Evolutionary conservation across 164 flowering plant genomes (phyloP).

Genomic region (Tinospora cordifolia): DNA sequence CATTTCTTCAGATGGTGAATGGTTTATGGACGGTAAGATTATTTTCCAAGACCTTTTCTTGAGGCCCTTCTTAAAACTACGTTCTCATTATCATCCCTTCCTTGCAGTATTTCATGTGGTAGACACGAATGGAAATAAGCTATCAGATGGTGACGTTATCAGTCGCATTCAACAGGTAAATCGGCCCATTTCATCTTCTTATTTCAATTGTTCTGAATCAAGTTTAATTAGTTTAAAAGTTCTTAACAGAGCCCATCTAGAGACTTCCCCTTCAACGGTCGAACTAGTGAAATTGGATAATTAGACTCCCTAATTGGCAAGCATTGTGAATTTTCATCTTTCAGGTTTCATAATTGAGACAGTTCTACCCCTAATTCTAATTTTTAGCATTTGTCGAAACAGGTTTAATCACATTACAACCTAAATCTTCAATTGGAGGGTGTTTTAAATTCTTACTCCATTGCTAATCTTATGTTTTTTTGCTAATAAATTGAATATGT

Average conservation of each 20-base stretch:
- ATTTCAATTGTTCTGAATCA: slow-evolving; percentile 7
- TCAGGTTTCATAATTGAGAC: no score
- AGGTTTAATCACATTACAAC: not conserved
- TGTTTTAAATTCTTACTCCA: not conserved
- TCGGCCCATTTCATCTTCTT: slow-evolving; percentile 10
- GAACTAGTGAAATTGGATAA: not conserved
- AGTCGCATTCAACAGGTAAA: slow-evolving; percentile 66
- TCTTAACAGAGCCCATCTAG: not conserved
- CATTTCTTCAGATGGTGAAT: slow-evolving; percentile 70
- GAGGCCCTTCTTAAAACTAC: not conserved
- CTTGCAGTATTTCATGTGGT: slow-evolving; percentile 76
- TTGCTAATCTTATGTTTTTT: not conserved
- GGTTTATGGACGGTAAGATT: slow-evolving; percentile 79
- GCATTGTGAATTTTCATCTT: no score
- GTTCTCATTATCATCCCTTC: not conserved
- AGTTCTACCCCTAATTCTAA: no score
- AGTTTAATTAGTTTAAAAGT: not conserved
- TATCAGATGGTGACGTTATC: slow-evolving; percentile 49
- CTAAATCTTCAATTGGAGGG: not conserved
- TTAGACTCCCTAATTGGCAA: no score
- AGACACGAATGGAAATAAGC: slow-evolving; percentile 69
- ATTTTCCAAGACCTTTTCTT: not conserved
- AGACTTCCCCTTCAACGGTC: not conserved
- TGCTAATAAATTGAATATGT: slow-evolving; percentile 14
- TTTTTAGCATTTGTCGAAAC: not conserved